Base-by-base conservation (phyloP, 1,284 basidiomycete species). In the Phylloboletellus chloephorus region DNA sequence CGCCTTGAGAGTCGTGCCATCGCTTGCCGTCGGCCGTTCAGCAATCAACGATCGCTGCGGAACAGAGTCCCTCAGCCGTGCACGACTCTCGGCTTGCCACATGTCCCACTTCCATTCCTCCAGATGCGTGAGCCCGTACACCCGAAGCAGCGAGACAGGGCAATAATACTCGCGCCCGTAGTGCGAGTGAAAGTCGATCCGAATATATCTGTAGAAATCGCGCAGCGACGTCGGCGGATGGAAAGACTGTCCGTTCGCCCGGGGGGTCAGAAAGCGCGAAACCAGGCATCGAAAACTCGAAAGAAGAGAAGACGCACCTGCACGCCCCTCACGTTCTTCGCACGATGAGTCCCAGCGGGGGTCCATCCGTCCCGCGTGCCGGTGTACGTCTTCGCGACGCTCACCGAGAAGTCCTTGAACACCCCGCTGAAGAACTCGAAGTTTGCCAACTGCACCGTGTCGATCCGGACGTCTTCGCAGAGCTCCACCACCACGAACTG, bases 371-470 rank as follows among this genome's bases (percentile, higher is more conserved):
- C 78, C 16, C 76, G 67, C 25, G 82, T 79, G 6, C 67, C 72
- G 13, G 73, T 69, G 52, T 79, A 78, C 37, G 76, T 85, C 61
- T 88, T 86, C 5, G 88, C 82, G 2, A 91, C 89, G 54, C 86
- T 88, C 31, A 98, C 83, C 3, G 75, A 75, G 50, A 98, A 88
- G 39, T 93, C 87, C 63, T 90, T 88, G 68, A 98, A 96, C 37
- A 97, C 88, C 8, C 94, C 92, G 53, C 88, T 93, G 68, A 98
- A 99, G 69, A 98, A 98, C 67, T 98, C 95, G 63, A 89, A 96
- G 57, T 98, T 96, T 39, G 93, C 94, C 5, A 99, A 69, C 59
- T 98, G 93, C 37, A 98, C 78, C 0, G 93, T 95, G 63, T 98
- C 94, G 55, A 98, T 91, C 26, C 88, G 73, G 52, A 98, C 93